Conservation (phyloP, 495 filamentous ascomycete genomes). For the Podospora pseudocomata region DNA sequence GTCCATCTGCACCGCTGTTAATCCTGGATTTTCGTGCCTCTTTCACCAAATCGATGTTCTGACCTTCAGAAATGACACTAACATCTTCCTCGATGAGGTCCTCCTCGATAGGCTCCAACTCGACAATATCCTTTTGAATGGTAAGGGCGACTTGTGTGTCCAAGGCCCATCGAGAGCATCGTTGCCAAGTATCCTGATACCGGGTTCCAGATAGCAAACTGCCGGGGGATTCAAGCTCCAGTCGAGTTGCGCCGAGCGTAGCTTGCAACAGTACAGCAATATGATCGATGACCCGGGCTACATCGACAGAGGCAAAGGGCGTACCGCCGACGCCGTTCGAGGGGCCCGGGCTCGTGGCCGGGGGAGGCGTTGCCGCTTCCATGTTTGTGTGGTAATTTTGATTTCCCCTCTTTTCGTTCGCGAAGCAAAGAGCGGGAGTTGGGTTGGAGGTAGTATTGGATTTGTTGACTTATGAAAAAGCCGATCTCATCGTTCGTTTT, state of each 20-base stretch:
- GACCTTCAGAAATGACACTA: neutral
- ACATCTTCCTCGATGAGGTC: conserved; percentile 29
- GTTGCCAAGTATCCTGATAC: conserved; percentile 72
- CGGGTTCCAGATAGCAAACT: conserved; percentile 73
- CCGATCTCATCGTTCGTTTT: conserved; percentile 2
- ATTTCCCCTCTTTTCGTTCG: conserved; percentile 2
- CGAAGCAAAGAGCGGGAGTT: neutral
- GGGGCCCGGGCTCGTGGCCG: conserved; percentile 36
- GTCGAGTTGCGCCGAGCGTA: conserved; percentile 75
- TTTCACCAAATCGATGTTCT: neutral
- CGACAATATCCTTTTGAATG: conserved; percentile 68
- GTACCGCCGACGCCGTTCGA: conserved; percentile 42
- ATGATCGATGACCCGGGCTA: conserved; percentile 66
- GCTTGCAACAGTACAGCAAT: conserved; percentile 73
- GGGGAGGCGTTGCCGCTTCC: conserved; percentile 46
- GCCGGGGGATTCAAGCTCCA: conserved; percentile 73
- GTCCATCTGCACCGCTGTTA: conserved; percentile 28
- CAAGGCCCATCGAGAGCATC: conserved; percentile 83
- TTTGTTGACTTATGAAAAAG: neutral
- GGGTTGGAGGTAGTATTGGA: neutral
- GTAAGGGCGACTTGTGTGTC: conserved; percentile 86
- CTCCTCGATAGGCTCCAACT: conserved; percentile 41
- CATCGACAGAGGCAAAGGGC: conserved; percentile 47
- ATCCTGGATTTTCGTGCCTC: neutral
- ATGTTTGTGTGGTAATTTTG: conserved; percentile 29